These are phyloP conservation scores for Xeromyces bisporus DNA, from an alignment of 495 filamentous ascomycete species.

Conservation along the genomic window DNA sequence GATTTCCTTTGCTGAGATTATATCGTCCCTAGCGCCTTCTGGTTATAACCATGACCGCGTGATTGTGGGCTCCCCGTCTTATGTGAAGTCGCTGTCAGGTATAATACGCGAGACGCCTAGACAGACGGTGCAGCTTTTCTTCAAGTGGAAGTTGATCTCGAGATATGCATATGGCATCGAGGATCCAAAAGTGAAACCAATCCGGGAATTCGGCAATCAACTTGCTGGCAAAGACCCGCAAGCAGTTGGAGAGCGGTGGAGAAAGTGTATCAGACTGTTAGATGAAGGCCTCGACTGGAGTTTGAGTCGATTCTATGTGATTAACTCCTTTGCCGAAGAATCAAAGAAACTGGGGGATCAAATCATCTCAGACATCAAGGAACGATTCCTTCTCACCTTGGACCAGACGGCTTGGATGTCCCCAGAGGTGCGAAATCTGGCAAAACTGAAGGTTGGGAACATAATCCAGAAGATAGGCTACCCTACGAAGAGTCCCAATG, in stretches of 20 bases:
- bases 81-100: slow-evolving; percentile 32
- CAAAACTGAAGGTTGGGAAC: slow-evolving; percentile 50
- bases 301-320: slow-evolving; percentile 49
- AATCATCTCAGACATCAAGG: slow-evolving; percentile 53
- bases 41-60: slow-evolving; percentile 31
- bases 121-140: slow-evolving; percentile 36
- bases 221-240: slow-evolving; percentile 44
- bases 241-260: slow-evolving; percentile 48
- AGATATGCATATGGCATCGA: slow-evolving; percentile 33
- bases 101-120: slow-evolving; percentile 30
- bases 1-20: slow-evolving; percentile 34
- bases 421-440: slow-evolving; percentile 40
- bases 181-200: slow-evolving; percentile 39
- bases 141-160: slow-evolving; percentile 47
- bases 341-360: slow-evolving; percentile 50
- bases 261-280: slow-evolving; percentile 42
- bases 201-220: slow-evolving; percentile 39
- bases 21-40: slow-evolving; percentile 34
- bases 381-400: slow-evolving; percentile 43
- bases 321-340: slow-evolving; percentile 44
- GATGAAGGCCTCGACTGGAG: slow-evolving; percentile 41
- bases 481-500: slow-evolving; percentile 46
- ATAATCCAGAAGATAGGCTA: slow-evolving; percentile 63
- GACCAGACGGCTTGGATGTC: slow-evolving; percentile 51
- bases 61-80: slow-evolving; percentile 41